A percentile compares a stretch with the other conserved stretches of the same genome.
phyloP scores from a whole-genome alignment of 192 early-diverging fungal genomes.

The Mortierella hygrophila region DNA sequence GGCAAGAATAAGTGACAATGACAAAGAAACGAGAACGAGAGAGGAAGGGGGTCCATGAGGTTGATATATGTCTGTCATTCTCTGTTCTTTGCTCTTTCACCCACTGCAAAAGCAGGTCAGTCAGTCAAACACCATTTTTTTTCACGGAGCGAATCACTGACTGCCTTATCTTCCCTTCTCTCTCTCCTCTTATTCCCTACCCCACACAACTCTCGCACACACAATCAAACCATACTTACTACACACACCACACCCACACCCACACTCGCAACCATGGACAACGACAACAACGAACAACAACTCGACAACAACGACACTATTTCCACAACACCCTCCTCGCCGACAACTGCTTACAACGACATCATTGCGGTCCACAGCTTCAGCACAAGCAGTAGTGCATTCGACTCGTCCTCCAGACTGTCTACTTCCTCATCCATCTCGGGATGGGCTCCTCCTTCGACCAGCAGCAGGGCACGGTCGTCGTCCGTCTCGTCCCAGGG shows the following conservation, averaged over 20 bases:
- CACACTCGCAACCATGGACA: slow-evolving; percentile 5
- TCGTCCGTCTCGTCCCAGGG: slow-evolving; percentile 38
- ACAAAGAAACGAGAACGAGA: background rate
- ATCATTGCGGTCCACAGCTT: slow-evolving; percentile 17
- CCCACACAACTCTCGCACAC: background rate
- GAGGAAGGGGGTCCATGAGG: background rate
- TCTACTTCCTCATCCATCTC: slow-evolving; percentile 40
- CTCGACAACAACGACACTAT: background rate
- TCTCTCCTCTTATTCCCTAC: background rate
- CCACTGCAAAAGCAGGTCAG: background rate
- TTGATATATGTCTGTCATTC: background rate
- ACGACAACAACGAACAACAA: background rate
- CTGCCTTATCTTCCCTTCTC: background rate
- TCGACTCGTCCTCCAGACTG: slow-evolving; percentile 30
- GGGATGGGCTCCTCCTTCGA: slow-evolving; percentile 31
- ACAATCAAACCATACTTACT: background rate
- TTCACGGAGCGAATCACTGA: background rate
- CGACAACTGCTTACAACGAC: background rate
- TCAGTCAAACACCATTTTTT: too few species aligned
- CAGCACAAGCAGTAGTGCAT: slow-evolving; percentile 16
- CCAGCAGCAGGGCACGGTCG: slow-evolving; percentile 24
- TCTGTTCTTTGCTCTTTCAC: background rate
- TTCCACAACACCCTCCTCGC: background rate
- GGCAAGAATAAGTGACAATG: background rate
- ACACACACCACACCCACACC: background rate